Conservation (phyloP, 768 basidiomycete genomes). For the Dacryopinax primogenitus region DNA sequence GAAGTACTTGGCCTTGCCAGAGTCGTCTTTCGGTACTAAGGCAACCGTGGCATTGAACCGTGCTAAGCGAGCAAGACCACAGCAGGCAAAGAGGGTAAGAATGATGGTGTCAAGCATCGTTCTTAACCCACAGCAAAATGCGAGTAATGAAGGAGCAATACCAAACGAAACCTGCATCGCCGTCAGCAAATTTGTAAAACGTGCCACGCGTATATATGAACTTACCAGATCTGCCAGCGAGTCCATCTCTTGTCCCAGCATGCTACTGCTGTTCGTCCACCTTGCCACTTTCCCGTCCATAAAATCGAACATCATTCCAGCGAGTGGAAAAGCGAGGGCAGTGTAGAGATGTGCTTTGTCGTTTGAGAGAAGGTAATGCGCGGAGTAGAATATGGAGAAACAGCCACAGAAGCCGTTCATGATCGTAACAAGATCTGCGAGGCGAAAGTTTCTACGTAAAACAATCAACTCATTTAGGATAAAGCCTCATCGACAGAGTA, state of each 20-base stretch:
- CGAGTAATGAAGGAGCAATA: conserved; percentile 87
- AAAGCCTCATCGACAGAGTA: conserved; percentile 11
- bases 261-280: conserved; percentile 88
- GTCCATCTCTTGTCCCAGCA: conserved; percentile 96
- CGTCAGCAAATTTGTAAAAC: conserved; percentile 1
- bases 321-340: conserved; percentile 78
- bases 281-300: conserved; percentile 95
- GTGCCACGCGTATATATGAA: conserved; percentile 11
- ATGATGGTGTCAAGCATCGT: conserved; percentile 82
- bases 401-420: conserved; percentile 99
- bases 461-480: neutral
- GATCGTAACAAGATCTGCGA: conserved; percentile 95
- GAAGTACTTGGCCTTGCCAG: conserved; percentile 87
- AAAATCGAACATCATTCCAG: conserved; percentile 95
- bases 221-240: conserved; percentile 87
- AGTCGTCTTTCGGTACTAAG: conserved; percentile 69
- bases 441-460: conserved; percentile 72
- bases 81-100: conserved; percentile 84
- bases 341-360: conserved; percentile 71
- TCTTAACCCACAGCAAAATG: conserved; percentile 79
- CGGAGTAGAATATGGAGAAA: conserved; percentile 87
- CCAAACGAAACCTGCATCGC: conserved; percentile 80
- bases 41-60: conserved; percentile 99
- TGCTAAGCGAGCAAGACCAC: conserved; percentile 89
- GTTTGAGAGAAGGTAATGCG: conserved; percentile 69